A percentile compares a stretch with the other conserved stretches of the same genome.
Conservation (phyloP, 2,329 filamentous ascomycete species). For the Rugonectria rugulosa region DNA sequence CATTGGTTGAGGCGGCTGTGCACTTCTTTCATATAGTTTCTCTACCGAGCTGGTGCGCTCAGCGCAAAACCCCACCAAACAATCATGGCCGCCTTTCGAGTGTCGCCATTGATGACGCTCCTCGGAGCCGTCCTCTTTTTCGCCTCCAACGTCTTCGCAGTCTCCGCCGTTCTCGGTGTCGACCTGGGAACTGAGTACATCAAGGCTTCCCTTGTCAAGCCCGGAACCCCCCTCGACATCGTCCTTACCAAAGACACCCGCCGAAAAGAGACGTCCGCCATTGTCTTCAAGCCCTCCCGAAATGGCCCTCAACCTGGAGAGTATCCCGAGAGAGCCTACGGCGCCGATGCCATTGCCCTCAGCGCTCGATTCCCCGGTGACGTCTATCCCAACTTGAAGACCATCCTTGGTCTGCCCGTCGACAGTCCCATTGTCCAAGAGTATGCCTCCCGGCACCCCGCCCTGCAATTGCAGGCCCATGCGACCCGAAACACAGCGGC, state of each 20-base stretch:
- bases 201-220: constrained; percentile 95
- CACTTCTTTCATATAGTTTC: constrained; percentile 20
- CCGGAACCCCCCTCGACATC: constrained; percentile 95
- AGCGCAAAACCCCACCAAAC: constrained; percentile 37
- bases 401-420: constrained; percentile 78
- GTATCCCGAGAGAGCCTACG: constrained; percentile 91
- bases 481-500: constrained; percentile 72
- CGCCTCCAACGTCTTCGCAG: constrained; percentile 57
- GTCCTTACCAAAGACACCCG: constrained; percentile 98
- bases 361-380: constrained; percentile 89
- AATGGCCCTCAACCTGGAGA: constrained; percentile 66
- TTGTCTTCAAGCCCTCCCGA: constrained; percentile 90
- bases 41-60: constrained; percentile 27
- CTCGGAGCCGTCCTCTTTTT: constrained; percentile 48
- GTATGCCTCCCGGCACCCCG: constrained; percentile 81
- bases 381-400: constrained; percentile 93
- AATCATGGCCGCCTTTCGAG: constrained; percentile 45
- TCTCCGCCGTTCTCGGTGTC: constrained; percentile 83
- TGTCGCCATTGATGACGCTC: constrained; percentile 49
- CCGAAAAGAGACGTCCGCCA: constrained; percentile 89
- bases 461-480: constrained; percentile 71
- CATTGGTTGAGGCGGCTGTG: constrained; percentile 18
- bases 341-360: constrained; percentile 88
- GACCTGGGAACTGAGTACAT: constrained; percentile 97
- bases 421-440: constrained; percentile 68